phyloP scores from a whole-genome alignment of 441 rosid species.

The Corymbia calophylla region DNA sequence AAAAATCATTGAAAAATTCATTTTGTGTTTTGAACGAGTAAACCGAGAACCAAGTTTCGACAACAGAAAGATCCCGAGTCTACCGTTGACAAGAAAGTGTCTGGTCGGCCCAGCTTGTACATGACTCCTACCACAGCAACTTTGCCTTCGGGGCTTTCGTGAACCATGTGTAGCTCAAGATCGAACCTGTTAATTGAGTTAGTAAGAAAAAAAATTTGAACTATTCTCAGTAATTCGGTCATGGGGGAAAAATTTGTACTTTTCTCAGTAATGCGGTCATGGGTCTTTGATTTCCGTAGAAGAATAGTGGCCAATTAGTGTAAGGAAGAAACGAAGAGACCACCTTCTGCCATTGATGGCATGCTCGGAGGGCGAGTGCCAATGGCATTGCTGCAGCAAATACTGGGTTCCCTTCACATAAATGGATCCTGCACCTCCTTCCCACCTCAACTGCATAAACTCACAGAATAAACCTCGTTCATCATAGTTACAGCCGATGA shows the following conservation, averaged over 20 bases:
- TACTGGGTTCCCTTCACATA: conserved; percentile 41
- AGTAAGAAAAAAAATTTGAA: background rate
- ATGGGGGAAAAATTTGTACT: background rate
- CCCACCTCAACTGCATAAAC: conserved; percentile 47
- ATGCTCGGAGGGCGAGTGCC: conserved; percentile 89
- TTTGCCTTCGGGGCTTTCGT: conserved; percentile 39
- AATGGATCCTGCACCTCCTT: conserved; percentile 45
- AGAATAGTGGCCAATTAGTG: background rate
- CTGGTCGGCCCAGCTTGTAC: conserved; percentile 57
- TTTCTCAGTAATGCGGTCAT: background rate
- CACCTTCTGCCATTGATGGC: conserved; percentile 54
- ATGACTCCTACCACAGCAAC: conserved; percentile 56
- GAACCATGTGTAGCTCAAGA: conserved; percentile 72
- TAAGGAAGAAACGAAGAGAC: background rate
- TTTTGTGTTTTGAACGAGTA: background rate
- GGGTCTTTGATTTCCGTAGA: background rate
- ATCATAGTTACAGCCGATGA: background rate
- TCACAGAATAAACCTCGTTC: background rate
- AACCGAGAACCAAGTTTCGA: background rate
- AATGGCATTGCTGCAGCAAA: conserved; percentile 50
- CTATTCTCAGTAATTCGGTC: no score
- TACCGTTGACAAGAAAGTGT: conserved; percentile 54
- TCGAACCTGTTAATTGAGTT: conserved; percentile 25
- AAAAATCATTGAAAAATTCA: background rate
- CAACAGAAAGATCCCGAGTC: background rate